A percentile compares a stretch with the other conserved stretches of the same genome.
These are phyloP conservation scores for Apiospora koreana DNA, from an alignment of 2,329 filamentous ascomycete species.

Conservation along the genomic window DNA sequence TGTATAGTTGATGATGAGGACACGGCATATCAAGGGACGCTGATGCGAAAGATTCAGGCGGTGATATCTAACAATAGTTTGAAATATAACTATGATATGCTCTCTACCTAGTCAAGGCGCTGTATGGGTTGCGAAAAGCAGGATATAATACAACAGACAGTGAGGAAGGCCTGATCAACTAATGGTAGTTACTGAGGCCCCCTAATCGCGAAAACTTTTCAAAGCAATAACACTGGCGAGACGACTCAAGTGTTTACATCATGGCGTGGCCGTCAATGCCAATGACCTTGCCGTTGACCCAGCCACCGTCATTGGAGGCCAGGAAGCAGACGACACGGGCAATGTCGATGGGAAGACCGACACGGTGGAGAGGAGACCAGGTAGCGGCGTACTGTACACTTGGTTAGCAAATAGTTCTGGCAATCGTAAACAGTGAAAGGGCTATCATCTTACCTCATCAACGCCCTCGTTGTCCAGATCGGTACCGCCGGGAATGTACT, in stretches of 20 bases:
- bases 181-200: neutral
- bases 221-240: neutral
- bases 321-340: constrained; percentile 63
- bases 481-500: constrained; percentile 62
- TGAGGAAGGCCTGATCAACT: neutral
- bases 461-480: constrained; percentile 59
- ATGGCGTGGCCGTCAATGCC: constrained; percentile 19
- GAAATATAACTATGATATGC: neutral
- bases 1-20: no score
- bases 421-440: neutral
- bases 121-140: neutral
- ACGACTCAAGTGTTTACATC: constrained; percentile 18
- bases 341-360: constrained; percentile 68
- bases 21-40: no score
- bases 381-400: constrained; percentile 56
- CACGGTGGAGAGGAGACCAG: constrained; percentile 65
- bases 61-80: neutral
- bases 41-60: no score
- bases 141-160: constrained; percentile 1
- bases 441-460: constrained; percentile 46
- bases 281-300: constrained; percentile 52
- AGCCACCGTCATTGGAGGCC: constrained; percentile 47
- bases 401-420: neutral
- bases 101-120: neutral
- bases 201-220: neutral